These are phyloP conservation scores for Syzygium syzygioides DNA, from an alignment of 441 rosid genomes.

Conservation along the genomic window DNA sequence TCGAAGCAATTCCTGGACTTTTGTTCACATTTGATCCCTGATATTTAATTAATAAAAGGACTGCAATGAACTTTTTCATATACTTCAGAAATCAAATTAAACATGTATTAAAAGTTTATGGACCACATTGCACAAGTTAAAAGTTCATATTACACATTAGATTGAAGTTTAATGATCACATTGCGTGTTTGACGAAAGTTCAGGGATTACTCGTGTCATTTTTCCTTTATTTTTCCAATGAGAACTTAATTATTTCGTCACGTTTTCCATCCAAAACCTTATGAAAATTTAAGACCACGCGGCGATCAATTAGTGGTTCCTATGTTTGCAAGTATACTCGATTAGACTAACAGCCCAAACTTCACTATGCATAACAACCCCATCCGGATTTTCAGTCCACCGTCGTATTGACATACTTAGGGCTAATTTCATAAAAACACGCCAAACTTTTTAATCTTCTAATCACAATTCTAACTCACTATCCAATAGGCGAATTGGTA, in stretches of 20 bases:
- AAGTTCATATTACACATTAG: too few species aligned
- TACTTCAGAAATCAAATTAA: too few species aligned
- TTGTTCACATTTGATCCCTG: too few species aligned
- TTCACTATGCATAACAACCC: rapidly evolving
- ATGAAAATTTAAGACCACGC: neutral
- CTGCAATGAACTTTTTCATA: too few species aligned
- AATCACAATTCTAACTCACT: neutral
- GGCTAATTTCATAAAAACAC: neutral
- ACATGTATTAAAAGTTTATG: too few species aligned
- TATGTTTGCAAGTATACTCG: neutral
- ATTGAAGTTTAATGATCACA: too few species aligned
- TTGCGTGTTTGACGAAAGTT: too few species aligned
- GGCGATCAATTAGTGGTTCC: neutral
- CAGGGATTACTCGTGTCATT: too few species aligned
- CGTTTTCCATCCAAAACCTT: rapidly evolving
- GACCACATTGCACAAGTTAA: too few species aligned
- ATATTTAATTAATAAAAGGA: too few species aligned
- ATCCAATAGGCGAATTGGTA: rapidly evolving
- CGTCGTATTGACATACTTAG: neutral
- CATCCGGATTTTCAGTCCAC: neutral
- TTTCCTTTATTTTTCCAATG: neutral
- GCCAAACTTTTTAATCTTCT: neutral
- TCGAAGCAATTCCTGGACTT: too few species aligned
- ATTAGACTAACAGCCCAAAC: neutral
- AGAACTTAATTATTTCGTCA: neutral